Conservation (phyloP, 2,329 filamentous ascomycete genomes). For the Hymenoscyphus infarciens region DNA sequence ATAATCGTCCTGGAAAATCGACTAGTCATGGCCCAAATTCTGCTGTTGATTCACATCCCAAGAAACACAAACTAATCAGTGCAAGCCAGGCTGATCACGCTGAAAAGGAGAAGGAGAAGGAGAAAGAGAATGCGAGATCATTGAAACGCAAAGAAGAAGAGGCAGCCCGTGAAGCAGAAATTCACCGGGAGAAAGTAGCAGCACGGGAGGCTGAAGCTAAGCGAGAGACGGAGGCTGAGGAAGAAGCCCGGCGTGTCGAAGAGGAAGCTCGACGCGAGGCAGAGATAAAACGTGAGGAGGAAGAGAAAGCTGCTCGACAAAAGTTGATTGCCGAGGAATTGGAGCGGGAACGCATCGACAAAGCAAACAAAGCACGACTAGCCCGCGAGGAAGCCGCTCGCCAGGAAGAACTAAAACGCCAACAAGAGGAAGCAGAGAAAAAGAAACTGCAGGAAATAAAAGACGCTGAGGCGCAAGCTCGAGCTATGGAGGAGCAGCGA, state of each 20-base stretch:
- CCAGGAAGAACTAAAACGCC: constrained; percentile 36
- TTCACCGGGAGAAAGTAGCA: constrained; percentile 33
- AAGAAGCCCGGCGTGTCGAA: constrained; percentile 34
- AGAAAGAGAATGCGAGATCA: constrained; percentile 36
- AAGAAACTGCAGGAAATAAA: constrained; percentile 30
- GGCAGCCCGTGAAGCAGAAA: constrained; percentile 34
- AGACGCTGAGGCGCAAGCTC: constrained; percentile 26
- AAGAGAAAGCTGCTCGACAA: constrained; percentile 10
- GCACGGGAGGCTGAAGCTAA: constrained; percentile 27
- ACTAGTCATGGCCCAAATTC: constrained; percentile 11
- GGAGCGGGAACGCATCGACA: constrained; percentile 28
- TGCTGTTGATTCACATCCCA: constrained; percentile 12
- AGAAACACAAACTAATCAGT: constrained; percentile 16
- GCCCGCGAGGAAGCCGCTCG: constrained; percentile 31
- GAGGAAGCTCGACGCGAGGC: constrained; percentile 35
- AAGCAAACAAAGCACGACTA: constrained; percentile 26
- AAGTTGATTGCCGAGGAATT: constrained; percentile 18
- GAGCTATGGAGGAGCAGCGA: constrained; percentile 36
- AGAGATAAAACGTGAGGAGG: constrained; percentile 29
- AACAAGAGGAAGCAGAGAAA: constrained; percentile 30
- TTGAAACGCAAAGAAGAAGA: constrained; percentile 37
- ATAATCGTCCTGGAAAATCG: constrained; percentile 18
- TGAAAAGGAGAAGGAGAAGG: constrained; percentile 2
- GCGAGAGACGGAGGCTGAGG: constrained; percentile 32
- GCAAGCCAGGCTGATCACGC: constrained; percentile 17